A percentile compares a stretch with the other conserved stretches of the same genome.
Conservation (phyloP, 139 green algal species). For the Deuterostichococcus epilithicus region DNA sequence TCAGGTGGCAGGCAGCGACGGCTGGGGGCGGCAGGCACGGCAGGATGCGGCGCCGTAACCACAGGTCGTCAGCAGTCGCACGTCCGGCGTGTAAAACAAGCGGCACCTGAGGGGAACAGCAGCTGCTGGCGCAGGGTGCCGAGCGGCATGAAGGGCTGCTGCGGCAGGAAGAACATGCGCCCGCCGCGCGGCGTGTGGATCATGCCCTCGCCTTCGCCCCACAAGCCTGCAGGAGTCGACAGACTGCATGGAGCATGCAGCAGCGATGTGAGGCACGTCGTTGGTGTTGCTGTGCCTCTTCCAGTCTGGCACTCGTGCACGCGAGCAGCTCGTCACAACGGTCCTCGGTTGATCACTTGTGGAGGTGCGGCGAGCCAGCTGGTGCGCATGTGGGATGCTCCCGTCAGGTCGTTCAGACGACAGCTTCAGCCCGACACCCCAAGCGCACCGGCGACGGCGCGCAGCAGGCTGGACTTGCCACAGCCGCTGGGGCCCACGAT, state of each 20-base stretch:
- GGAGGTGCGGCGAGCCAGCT: too few species aligned
- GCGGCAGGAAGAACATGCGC: slow-evolving; percentile 82
- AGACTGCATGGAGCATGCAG: neutral
- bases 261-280: neutral
- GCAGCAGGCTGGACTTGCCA: slow-evolving; percentile 65
- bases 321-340: too few species aligned
- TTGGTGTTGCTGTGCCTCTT: neutral
- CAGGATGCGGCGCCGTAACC: too few species aligned
- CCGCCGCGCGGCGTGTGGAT: slow-evolving; percentile 25
- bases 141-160: slow-evolving; percentile 89
- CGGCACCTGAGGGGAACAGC: slow-evolving; percentile 61
- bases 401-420: too few species aligned
- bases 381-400: too few species aligned
- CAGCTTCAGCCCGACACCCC: too few species aligned
- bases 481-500: slow-evolving; percentile 65
- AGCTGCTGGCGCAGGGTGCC: slow-evolving; percentile 81
- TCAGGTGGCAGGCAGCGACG: too few species aligned
- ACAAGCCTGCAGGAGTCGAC: slow-evolving; percentile 27
- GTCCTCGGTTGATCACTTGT: too few species aligned
- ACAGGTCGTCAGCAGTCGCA: slow-evolving; percentile 5
- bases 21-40: too few species aligned
- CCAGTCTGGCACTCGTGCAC: neutral
- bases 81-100: neutral
- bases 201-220: slow-evolving; percentile 31
- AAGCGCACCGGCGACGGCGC: slow-evolving; percentile 46